Conservation (phyloP, 768 basidiomycete genomes). For the Tulasnella sp. region DNA sequence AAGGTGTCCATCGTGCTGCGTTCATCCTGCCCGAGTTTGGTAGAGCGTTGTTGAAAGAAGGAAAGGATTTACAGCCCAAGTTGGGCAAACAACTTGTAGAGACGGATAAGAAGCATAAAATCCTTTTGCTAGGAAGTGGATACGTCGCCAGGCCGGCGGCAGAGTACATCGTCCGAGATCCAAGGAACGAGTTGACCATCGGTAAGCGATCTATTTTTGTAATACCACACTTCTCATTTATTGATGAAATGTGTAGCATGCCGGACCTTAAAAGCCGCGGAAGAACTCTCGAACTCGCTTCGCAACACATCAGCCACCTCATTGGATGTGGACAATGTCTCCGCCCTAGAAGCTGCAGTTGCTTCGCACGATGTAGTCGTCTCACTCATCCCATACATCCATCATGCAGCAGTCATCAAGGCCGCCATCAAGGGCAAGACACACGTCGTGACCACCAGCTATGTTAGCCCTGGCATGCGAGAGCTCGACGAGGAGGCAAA, state of each 20-base stretch:
- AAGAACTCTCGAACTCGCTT: conserved; percentile 57
- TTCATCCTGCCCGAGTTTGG: conserved; percentile 94
- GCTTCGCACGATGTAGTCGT: conserved; percentile 88
- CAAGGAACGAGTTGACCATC: conserved; percentile 74
- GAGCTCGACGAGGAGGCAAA: conserved; percentile 72
- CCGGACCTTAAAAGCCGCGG: conserved; percentile 69
- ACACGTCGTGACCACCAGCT: conserved; percentile 91
- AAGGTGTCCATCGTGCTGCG: conserved; percentile 63
- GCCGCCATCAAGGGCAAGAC: conserved; percentile 81
- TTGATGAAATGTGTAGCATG: too few relatives aligned
- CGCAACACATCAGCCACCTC: conserved; percentile 62
- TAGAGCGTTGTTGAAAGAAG: conserved; percentile 60
- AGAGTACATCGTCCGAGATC: conserved; percentile 78
- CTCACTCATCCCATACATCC: conserved; percentile 90
- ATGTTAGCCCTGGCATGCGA: conserved; percentile 84
- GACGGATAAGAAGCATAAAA: conserved; percentile 48
- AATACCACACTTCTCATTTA: too few relatives aligned
- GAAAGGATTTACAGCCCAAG: conserved; percentile 56
- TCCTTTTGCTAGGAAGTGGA: conserved; percentile 88
- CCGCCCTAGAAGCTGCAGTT: conserved; percentile 68
- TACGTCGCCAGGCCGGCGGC: conserved; percentile 95
- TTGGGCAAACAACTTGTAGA: conserved; percentile 55
- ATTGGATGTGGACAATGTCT: conserved; percentile 65
- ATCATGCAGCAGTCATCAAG: conserved; percentile 83
- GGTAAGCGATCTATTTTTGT: conserved; percentile 43